Evolutionary conservation across 768 basidiomycete genomes (phyloP), one percentile per base, ranked within the genome.

Genomic region (Pleurotus salmoneostramineus): DNA sequence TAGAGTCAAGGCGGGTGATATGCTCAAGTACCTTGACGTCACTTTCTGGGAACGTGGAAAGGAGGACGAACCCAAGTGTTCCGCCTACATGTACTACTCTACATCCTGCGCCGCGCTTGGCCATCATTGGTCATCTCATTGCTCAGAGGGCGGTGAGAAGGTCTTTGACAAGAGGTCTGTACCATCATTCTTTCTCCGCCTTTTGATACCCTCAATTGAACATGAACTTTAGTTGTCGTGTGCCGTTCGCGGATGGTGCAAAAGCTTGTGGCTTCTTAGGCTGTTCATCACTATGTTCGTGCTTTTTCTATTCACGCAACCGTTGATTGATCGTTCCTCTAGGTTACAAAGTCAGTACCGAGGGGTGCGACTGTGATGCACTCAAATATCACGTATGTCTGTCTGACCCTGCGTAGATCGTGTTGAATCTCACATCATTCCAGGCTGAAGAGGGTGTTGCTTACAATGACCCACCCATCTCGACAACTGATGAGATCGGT

Each of bases 221-320:
- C 21, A 27, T 37, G 14, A 14, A n/a, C 27, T 15, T 7, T 46
- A 56, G 56, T 44, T 56, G 56, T 40, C 42, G 40, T 15, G 43
- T 32, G 17, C 56, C 47, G 12, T 56, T 56, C 43, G 47, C 44
- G 15, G 56, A 56, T 35, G 56, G 56, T 37, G 44, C 56, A 14
- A 44, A 46, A 17, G 56, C 56, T 21, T 56, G 56, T 56, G 56
- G 56, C 44, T 56, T 56, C 56, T 47, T 56, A 33, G 56, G 56
- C 10, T 56, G 56, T 14, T 56, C 56, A n/a, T 56, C 56, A 8
- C 43, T 56, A 14, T 56, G 56, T 45, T 6, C 44, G 44, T 10
- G 2, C 44, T 45, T 17, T 45, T 45, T 17, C 15, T 15, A 11
- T 7, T 11, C 2, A 5, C 1, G 8, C 12, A 2, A 6, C 5